Evolutionary conservation across 495 filamentous ascomycete genomes (phyloP).

Genomic region (Filosporella fistucella): DNA sequence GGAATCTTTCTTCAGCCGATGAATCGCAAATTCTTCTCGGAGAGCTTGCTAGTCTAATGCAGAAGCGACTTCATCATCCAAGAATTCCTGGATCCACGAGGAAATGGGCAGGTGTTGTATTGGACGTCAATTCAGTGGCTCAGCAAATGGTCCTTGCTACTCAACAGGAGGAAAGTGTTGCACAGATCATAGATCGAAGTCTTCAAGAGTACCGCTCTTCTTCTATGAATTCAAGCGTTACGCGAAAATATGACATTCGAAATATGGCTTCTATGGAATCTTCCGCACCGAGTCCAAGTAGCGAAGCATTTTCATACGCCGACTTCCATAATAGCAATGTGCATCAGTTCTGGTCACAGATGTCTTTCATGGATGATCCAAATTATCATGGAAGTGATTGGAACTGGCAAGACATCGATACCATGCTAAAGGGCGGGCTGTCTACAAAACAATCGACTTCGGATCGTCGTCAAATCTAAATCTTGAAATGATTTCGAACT

Average conservation of each 20-base stretch:
- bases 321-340: neutral
- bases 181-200: neutral
- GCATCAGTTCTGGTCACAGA: slow-evolving; percentile 5
- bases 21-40: slow-evolving; percentile 1
- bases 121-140: slow-evolving; percentile 5
- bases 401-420: slow-evolving; percentile 8
- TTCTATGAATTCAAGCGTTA: neutral
- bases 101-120: slow-evolving; percentile 1
- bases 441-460: neutral
- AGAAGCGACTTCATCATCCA: neutral
- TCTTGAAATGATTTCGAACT: neutral
- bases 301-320: neutral
- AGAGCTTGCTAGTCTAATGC: neutral
- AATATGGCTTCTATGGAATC: neutral
- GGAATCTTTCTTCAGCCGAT: neutral
- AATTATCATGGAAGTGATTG: slow-evolving; percentile 4
- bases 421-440: neutral
- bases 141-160: slow-evolving; percentile 3
- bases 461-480: neutral
- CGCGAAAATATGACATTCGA: too few relatives aligned
- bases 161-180: neutral
- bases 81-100: slow-evolving; percentile 2
- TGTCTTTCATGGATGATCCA: slow-evolving; percentile 12
- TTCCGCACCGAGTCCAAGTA: neutral
- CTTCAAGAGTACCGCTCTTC: neutral